phyloP scores from a whole-genome alignment of 352 stramenopile species.

The Elongisporangium prolatum region DNA sequence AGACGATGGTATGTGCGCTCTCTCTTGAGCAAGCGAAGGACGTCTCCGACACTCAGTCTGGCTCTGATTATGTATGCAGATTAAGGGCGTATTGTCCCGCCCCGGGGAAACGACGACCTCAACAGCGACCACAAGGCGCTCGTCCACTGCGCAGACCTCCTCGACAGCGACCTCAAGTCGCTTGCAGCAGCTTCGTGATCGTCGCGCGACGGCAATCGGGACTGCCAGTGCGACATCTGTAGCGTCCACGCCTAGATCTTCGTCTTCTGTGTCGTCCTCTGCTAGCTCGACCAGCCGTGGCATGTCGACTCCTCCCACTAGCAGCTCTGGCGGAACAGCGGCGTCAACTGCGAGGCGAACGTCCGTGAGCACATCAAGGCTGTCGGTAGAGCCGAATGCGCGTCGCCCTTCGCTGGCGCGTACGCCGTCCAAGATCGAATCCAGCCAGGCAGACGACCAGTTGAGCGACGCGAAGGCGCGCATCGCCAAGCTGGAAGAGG shows the following conservation, averaged over 20 bases:
- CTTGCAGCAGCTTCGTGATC: conserved; percentile 33
- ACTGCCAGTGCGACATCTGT: conserved; percentile 1
- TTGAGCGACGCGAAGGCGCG: conserved; percentile 38
- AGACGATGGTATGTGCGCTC: conserved; percentile 18
- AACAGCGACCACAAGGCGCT: background rate
- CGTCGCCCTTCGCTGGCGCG: conserved; percentile 9
- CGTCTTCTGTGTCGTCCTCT: background rate
- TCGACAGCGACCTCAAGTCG: conserved; percentile 12
- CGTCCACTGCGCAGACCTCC: conserved; percentile 3
- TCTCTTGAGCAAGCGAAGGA: background rate
- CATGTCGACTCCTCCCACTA: background rate
- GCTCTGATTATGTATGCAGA: conserved; percentile 13
- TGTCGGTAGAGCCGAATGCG: conserved; percentile 21
- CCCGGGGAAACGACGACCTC: conserved; percentile 5
- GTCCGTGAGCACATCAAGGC: conserved; percentile 6
- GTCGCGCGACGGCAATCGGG: conserved; percentile 24
- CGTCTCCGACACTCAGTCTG: too few relatives aligned
- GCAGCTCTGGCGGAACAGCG: conserved; percentile 4
- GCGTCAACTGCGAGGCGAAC: conserved; percentile 7
- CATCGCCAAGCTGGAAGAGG: conserved; percentile 59
- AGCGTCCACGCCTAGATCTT: background rate
- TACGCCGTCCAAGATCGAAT: conserved; percentile 5
- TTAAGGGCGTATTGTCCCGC: conserved; percentile 28
- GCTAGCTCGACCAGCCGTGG: background rate
- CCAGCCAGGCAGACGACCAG: conserved; percentile 29